A percentile compares a stretch with the other conserved stretches of the same genome.
Conservation (phyloP, 768 basidiomycete genomes). For the Hericium rajendrae region DNA sequence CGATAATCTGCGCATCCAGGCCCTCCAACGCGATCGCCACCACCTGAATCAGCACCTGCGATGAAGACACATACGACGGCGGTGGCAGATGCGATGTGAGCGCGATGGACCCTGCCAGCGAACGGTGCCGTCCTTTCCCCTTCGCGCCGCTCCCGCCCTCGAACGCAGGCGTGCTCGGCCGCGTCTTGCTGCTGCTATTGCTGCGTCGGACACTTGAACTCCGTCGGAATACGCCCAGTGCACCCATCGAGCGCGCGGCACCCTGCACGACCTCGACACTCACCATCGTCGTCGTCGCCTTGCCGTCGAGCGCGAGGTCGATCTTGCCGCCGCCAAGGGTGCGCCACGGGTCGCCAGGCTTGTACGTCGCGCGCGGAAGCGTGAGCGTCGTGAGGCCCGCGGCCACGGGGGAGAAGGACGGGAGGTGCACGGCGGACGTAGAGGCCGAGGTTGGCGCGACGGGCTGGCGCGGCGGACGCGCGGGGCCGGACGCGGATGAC, state of each 20-base stretch:
- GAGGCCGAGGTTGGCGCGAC: constrained; percentile 22
- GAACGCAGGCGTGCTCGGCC: not conserved
- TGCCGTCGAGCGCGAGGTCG: constrained; percentile 65
- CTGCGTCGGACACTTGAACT: constrained; percentile 2
- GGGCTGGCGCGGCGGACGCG: constrained; percentile 5
- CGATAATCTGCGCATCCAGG: constrained; percentile 59
- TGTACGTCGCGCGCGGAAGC: constrained; percentile 35
- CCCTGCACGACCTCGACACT: constrained; percentile 72
- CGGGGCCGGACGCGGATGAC: not conserved
- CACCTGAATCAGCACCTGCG: constrained; percentile 75
- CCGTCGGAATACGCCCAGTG: constrained; percentile 3
- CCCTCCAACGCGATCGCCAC: constrained; percentile 82
- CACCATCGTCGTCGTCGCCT: constrained; percentile 85
- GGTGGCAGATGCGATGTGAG: constrained; percentile 37
- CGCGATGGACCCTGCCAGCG: constrained; percentile 18
- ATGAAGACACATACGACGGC: constrained; percentile 59
- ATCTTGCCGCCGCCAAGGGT: constrained; percentile 39
- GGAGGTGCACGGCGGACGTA: constrained; percentile 19
- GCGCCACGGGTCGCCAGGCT: constrained; percentile 26
- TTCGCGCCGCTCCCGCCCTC: not conserved
- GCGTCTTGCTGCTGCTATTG: not conserved
- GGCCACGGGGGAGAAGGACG: constrained; percentile 2
- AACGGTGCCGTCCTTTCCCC: not conserved
- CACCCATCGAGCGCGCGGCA: constrained; percentile 13
- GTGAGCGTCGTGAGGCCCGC: constrained; percentile 33